Percentiles rank a stretch among this genome's conserved stretches.
phyloP scores from a whole-genome alignment of 1,139 yeast species.

The Yamadazyma taylorii region DNA sequence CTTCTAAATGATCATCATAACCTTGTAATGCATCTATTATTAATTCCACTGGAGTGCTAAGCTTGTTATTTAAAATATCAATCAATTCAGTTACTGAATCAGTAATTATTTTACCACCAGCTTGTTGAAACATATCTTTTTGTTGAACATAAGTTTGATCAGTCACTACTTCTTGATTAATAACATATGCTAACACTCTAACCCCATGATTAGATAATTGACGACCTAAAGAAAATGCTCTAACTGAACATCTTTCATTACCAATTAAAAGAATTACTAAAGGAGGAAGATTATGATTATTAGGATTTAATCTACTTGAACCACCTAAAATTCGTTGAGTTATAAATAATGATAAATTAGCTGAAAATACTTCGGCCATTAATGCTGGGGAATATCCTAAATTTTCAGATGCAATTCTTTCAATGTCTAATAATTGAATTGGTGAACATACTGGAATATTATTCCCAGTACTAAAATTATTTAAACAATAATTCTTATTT shows the following conservation, averaged over 20 bases:
- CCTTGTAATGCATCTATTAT: constrained; percentile 84
- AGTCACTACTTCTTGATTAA: constrained; percentile 33
- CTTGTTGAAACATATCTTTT: constrained; percentile 52
- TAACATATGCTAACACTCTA: constrained; percentile 59
- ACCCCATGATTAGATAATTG: constrained; percentile 76
- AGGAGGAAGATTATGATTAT: constrained; percentile 78
- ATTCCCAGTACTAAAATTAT: constrained; percentile 20
- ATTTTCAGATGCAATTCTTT: constrained; percentile 54
- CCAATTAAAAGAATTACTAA: constrained; percentile 72
- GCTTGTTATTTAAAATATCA: constrained; percentile 36
- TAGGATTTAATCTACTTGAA: constrained; percentile 52
- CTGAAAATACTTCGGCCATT: constrained; percentile 70
- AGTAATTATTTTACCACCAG: constrained; percentile 43
- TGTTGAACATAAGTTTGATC: constrained; percentile 40
- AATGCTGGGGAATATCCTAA: constrained; percentile 51
- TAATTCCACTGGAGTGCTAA: constrained; percentile 76
- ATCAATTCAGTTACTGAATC: constrained; percentile 26
- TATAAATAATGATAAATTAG: constrained; percentile 62
- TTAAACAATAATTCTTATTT: constrained; percentile 12
- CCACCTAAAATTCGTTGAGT: constrained; percentile 67
- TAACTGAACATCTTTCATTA: constrained; percentile 68
- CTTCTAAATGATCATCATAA: constrained; percentile 66
- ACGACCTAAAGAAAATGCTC: constrained; percentile 80
- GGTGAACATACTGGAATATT: constrained; percentile 70
- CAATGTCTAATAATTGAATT: constrained; percentile 78